Percentiles rank a stretch among this genome's conserved stretches.
phyloP scores from a whole-genome alignment of 148 eudicot genomes.

The Dianthus caryophyllus region DNA sequence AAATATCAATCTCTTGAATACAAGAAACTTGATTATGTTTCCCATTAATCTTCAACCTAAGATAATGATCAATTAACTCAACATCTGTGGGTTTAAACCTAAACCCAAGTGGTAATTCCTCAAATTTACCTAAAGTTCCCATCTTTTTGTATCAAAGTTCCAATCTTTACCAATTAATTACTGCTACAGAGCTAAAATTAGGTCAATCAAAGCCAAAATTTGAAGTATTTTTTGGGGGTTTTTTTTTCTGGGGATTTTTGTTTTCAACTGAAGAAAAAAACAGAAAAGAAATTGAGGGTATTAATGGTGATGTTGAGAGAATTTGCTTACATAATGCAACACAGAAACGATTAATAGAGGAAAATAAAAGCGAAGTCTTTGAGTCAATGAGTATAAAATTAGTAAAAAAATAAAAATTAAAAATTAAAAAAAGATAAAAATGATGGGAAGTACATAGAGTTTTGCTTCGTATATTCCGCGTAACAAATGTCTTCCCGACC shows the following conservation, averaged over 20 bases:
- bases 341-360: too few relatives aligned
- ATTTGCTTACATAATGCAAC: too few relatives aligned
- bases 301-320: too few relatives aligned
- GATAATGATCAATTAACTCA: slow-evolving; percentile 75
- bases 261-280: neutral
- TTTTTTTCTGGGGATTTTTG: neutral
- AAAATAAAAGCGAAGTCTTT: too few relatives aligned
- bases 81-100: slow-evolving; percentile 86
- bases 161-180: slow-evolving; percentile 13
- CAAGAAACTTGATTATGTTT: slow-evolving; percentile 48
- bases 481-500: too few relatives aligned
- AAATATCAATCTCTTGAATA: slow-evolving; percentile 81
- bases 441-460: too few relatives aligned
- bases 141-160: slow-evolving; percentile 15
- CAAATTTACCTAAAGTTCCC: slow-evolving; percentile 27
- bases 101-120: slow-evolving; percentile 68
- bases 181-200: neutral
- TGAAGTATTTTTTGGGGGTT: neutral
- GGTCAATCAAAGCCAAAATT: neutral
- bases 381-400: too few relatives aligned
- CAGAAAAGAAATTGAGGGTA: too few relatives aligned
- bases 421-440: too few relatives aligned
- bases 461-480: too few relatives aligned
- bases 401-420: too few relatives aligned
- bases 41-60: slow-evolving; percentile 76